These are phyloP conservation scores for Pyrus pyrifolia DNA, from an alignment of 306 rosid genomes.

Conservation along the genomic window DNA sequence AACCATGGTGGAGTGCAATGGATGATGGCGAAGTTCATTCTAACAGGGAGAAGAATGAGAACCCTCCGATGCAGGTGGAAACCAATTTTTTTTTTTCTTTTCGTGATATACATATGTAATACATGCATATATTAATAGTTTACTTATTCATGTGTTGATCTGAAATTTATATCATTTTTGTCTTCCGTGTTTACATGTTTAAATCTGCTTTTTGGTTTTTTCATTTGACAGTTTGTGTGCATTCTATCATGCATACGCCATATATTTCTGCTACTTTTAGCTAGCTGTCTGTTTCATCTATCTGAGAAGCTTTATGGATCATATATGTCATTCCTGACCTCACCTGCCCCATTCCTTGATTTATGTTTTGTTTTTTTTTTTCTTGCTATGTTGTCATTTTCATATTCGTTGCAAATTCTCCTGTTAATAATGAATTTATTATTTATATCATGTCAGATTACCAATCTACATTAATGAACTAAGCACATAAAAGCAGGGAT, in stretches of 20 bases:
- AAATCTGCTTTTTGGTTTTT: background rate
- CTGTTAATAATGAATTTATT: background rate
- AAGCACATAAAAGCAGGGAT: background rate
- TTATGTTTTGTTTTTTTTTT: background rate
- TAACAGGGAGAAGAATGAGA: conserved; percentile 60
- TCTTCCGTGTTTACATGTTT: background rate
- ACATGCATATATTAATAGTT: too few species aligned
- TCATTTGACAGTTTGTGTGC: background rate
- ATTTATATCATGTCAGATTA: background rate
- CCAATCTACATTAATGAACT: background rate
- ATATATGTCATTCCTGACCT: background rate
- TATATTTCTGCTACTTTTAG: background rate
- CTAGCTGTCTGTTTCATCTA: background rate
- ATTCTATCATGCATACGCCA: background rate
- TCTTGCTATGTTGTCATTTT: background rate
- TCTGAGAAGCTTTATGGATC: background rate
- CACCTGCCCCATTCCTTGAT: background rate
- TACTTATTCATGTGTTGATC: background rate
- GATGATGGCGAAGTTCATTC: conserved; percentile 46
- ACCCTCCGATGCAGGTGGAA: conserved; percentile 72
- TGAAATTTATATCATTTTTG: background rate
- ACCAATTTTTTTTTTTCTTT: conserved; percentile 4
- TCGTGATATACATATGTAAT: background rate
- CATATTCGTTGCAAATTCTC: background rate
- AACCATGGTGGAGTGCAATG: conserved; percentile 40